A percentile compares a stretch with the other conserved stretches of the same genome.
These are phyloP conservation scores for Kodamaea hsintzibuensis DNA, from an alignment of 805 yeast genomes.

Conservation along the genomic window DNA sequence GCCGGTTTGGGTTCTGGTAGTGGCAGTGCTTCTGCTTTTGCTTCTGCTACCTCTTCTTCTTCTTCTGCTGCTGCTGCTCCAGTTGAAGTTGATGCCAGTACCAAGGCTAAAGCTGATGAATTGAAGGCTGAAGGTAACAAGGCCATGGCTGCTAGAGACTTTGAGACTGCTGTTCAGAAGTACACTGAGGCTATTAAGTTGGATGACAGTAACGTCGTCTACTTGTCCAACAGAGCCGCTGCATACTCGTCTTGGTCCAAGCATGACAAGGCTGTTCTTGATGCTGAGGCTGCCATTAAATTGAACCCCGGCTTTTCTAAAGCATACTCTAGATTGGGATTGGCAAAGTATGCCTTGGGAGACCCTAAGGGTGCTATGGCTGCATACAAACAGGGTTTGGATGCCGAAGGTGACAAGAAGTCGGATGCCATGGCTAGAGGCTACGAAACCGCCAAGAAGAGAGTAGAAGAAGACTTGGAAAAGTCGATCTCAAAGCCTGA, in stretches of 20 bases:
- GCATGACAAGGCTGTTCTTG: conserved; percentile 75
- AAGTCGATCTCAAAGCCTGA: conserved; percentile 31
- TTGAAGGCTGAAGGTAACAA: conserved; percentile 87
- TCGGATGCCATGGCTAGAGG: conserved; percentile 92
- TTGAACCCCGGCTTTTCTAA: conserved; percentile 81
- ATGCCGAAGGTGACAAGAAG: conserved; percentile 80
- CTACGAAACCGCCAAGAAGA: conserved; percentile 87
- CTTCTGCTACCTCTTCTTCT: conserved; percentile 25
- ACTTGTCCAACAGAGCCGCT: conserved; percentile 93
- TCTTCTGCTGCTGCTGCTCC: conserved; percentile 27
- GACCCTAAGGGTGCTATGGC: conserved; percentile 86
- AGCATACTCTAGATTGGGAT: conserved; percentile 93
- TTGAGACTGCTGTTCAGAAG: conserved; percentile 65
- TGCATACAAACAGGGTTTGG: conserved; percentile 86
- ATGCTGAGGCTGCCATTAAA: conserved; percentile 79
- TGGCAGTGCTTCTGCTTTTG: conserved; percentile 10
- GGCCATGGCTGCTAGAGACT: conserved; percentile 79
- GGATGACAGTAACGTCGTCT: conserved; percentile 75
- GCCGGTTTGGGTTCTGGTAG: conserved; percentile 6
- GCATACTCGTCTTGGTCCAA: conserved; percentile 81
- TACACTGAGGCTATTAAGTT: conserved; percentile 80
- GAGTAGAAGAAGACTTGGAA: conserved; percentile 75
- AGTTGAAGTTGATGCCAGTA: conserved; percentile 48
- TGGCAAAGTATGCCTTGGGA: conserved; percentile 93
- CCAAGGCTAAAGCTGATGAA: conserved; percentile 74